A percentile compares a stretch with the other conserved stretches of the same genome.
Evolutionary conservation across 2,329 filamentous ascomycete genomes (phyloP).

Genomic region (Colletotrichum sp.): DNA sequence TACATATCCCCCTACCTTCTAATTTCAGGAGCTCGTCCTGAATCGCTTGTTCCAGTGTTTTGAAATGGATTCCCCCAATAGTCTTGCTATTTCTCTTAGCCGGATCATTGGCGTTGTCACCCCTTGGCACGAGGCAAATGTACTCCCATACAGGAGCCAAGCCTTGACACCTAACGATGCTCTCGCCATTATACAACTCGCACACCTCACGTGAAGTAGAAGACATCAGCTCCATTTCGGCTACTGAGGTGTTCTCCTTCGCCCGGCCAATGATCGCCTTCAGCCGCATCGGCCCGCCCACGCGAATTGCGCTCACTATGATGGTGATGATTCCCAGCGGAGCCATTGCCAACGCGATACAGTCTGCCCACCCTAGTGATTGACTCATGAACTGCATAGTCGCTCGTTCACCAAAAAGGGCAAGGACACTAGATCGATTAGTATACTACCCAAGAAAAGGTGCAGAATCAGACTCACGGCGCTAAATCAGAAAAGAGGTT

Average conservation of each 20-base stretch:
- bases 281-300: slow-evolving; percentile 33
- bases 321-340: slow-evolving; percentile 45
- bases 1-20: not conserved
- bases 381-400: slow-evolving; percentile 45
- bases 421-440: slow-evolving; percentile 25
- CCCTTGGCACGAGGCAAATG: not conserved
- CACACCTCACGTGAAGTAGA: slow-evolving; percentile 44
- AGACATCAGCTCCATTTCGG: slow-evolving; percentile 44
- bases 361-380: slow-evolving; percentile 30
- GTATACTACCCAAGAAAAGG: not conserved
- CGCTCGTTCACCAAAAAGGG: slow-evolving; percentile 41
- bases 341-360: slow-evolving; percentile 35
- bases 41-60: not conserved
- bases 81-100: not conserved
- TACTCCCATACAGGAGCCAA: not conserved
- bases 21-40: not conserved
- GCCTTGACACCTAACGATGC: not conserved
- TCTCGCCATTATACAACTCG: slow-evolving; percentile 36
- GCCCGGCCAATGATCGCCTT: slow-evolving; percentile 43
- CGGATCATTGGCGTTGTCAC: not conserved
- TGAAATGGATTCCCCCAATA: not conserved
- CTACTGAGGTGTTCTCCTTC: slow-evolving; percentile 34
- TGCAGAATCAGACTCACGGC: not conserved
- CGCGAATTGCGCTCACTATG: slow-evolving; percentile 34
- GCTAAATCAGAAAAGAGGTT: not conserved